These are phyloP conservation scores for Lanmaoa rubissima DNA, from an alignment of 768 basidiomycete genomes.

Conservation along the genomic window DNA sequence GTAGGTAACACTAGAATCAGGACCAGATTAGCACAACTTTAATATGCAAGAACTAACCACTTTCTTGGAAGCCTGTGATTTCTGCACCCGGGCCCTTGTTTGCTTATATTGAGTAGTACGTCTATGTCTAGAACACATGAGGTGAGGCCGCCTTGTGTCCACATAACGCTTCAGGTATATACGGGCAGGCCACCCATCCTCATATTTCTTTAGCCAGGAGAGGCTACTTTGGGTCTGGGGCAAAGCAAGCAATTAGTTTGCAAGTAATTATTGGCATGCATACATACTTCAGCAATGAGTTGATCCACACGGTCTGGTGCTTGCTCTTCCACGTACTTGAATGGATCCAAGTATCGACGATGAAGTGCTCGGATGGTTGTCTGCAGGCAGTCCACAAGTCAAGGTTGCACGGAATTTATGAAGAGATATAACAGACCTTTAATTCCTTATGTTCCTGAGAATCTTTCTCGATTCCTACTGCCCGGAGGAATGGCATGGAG, in stretches of 20 bases:
- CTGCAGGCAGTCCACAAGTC: background rate
- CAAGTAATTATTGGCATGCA: background rate
- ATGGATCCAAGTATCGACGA: slow-evolving; percentile 5
- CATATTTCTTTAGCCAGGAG: slow-evolving; percentile 21
- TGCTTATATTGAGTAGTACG: background rate
- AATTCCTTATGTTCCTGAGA: slow-evolving; percentile 13
- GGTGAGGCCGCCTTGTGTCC: slow-evolving; percentile 3
- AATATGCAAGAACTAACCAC: background rate
- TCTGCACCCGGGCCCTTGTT: no score
- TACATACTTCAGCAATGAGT: slow-evolving; percentile 6
- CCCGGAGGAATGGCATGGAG: background rate
- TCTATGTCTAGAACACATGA: background rate
- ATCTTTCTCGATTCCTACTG: background rate
- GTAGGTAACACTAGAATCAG: background rate
- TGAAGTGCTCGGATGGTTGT: slow-evolving; percentile 4
- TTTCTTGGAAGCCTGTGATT: background rate
- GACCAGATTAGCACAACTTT: background rate
- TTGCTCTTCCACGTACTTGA: slow-evolving; percentile 21
- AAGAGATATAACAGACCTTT: background rate
- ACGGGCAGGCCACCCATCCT: slow-evolving; percentile 19
- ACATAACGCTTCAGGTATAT: slow-evolving; percentile 23
- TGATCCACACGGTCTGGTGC: slow-evolving; percentile 2
- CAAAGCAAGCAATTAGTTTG: background rate
- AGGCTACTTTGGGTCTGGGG: slow-evolving; percentile 8
- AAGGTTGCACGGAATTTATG: background rate